These are phyloP conservation scores for Carallia brachiata DNA, from an alignment of 345 rosid species.

Conservation along the genomic window DNA sequence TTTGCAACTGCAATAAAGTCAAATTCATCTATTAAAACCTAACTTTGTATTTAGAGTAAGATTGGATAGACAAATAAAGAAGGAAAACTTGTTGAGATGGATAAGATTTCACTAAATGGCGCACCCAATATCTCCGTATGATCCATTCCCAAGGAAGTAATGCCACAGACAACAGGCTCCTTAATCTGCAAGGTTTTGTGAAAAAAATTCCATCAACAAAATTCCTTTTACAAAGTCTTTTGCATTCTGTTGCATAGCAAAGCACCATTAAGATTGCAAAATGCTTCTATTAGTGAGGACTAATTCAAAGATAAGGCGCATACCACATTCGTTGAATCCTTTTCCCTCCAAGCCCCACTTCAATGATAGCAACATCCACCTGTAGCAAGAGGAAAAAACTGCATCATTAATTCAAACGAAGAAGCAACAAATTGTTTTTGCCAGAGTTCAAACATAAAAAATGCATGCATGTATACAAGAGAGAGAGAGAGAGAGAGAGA, in stretches of 20 bases:
- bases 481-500: too few species aligned
- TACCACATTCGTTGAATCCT: conserved; percentile 87
- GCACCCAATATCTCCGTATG: conserved; percentile 71
- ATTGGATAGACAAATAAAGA: background rate
- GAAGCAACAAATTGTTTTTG: background rate
- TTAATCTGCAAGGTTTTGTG: conserved; percentile 54
- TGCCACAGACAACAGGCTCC: conserved; percentile 81
- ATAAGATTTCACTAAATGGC: conserved; percentile 12
- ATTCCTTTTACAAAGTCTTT: background rate
- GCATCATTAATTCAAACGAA: background rate
- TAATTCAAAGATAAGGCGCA: conserved; percentile 22
- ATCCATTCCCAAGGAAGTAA: conserved; percentile 87
- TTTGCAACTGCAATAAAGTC: background rate
- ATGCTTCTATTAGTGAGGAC: too few species aligned
- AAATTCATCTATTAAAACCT: conserved; percentile 1
- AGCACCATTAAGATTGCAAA: too few species aligned
- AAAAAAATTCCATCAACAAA: conserved; percentile 9
- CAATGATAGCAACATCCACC: conserved; percentile 90
- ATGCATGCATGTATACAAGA: too few species aligned
- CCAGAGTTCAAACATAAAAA: background rate
- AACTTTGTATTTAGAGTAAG: background rate
- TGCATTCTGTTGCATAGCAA: too few species aligned
- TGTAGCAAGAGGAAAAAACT: conserved; percentile 16
- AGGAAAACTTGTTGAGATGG: conserved; percentile 4
- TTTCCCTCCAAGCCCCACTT: conserved; percentile 85